Conservation (phyloP, 2,329 filamentous ascomycete genomes). For the Diplocarpon mali region DNA sequence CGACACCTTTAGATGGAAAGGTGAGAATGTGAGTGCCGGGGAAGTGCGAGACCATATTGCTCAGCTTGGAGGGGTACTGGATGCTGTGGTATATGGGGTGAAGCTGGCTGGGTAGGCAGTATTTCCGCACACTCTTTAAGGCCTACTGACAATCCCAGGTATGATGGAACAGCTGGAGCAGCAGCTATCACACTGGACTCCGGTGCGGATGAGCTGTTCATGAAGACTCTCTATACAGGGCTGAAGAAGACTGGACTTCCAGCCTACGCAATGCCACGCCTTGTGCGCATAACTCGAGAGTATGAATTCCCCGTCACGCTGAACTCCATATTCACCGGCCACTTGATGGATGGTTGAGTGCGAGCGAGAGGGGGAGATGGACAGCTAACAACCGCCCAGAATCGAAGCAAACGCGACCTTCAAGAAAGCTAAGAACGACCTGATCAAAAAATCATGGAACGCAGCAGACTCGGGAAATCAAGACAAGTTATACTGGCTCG, state of each 20-base stretch:
- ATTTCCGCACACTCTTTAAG: neutral
- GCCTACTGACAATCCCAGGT: constrained; percentile 23
- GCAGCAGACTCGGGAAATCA: constrained; percentile 23
- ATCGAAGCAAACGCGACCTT: constrained; percentile 38
- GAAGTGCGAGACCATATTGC: constrained; percentile 35
- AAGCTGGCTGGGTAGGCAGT: constrained; percentile 29
- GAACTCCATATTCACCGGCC: too few relatives aligned
- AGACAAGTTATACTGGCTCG: constrained; percentile 35
- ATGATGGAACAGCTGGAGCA: constrained; percentile 38
- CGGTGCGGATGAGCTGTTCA: constrained; percentile 28
- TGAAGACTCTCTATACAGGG: constrained; percentile 28
- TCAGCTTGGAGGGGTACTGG: constrained; percentile 30
- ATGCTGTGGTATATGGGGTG: constrained; percentile 35
- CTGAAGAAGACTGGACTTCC: constrained; percentile 35
- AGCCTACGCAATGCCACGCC: constrained; percentile 34
- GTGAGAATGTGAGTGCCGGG: constrained; percentile 36
- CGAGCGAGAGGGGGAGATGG: neutral
- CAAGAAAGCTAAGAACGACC: constrained; percentile 36
- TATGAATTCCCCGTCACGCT: constrained; percentile 19
- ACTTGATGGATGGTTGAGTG: neutral
- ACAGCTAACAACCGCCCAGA: constrained; percentile 8
- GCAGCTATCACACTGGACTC: constrained; percentile 34
- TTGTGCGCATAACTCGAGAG: constrained; percentile 36
- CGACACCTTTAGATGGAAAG: constrained; percentile 43
- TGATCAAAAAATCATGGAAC: constrained; percentile 33